Evolutionary conservation across 78 protist genomes (phyloP), one percentile per base, ranked within the genome.

Genomic region (Monosiga brevicollis): DNA sequence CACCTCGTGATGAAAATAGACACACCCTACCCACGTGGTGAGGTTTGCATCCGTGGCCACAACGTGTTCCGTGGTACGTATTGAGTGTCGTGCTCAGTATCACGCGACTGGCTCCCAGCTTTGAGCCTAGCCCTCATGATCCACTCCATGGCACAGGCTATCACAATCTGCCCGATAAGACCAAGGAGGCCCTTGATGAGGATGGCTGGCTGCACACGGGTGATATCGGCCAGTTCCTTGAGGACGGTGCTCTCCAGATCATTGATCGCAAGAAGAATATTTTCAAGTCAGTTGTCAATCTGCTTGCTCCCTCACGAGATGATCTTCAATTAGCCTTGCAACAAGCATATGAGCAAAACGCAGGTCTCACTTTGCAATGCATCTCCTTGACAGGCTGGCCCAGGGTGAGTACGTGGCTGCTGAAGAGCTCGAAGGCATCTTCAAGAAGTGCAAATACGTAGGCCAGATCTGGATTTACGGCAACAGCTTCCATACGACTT

Each of bases 151-250:
- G n/a, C n/a, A n/a, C n/a, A n/a, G n/a, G 98, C 43, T 97, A 97
- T 85, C 93, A 84, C 88, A 93, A 93, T 71, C 73, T 84, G 35
- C 89, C 89, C 55, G 96, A 94, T 24, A 88, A 87, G 85, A 97
- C 99, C 6, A 62, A 1, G 36, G 95, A 93, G 79, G 91, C 83
- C 0, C 11, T 95, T 32, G 90, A 88, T 54, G 87, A 41, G 41
- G 95, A 93, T 70, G 97, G 98, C 40, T 98, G 92, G 93, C 90
- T 95, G 91, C 92, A 91, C 89, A 94, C 99, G 23, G 99, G 99
- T 73, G 99, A 98, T 89, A 62, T 98, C 54, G 99, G 96, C 29
- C 82, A 83, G 84, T 49, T 89, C 87, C 29, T 49, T 49, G 62
- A 49, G 35, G 82, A 92, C 80, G 97, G 96, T 55, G 41, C 78